phyloP scores from a whole-genome alignment of 2,329 filamentous ascomycete species.

The Tolypocladium tundrense region DNA sequence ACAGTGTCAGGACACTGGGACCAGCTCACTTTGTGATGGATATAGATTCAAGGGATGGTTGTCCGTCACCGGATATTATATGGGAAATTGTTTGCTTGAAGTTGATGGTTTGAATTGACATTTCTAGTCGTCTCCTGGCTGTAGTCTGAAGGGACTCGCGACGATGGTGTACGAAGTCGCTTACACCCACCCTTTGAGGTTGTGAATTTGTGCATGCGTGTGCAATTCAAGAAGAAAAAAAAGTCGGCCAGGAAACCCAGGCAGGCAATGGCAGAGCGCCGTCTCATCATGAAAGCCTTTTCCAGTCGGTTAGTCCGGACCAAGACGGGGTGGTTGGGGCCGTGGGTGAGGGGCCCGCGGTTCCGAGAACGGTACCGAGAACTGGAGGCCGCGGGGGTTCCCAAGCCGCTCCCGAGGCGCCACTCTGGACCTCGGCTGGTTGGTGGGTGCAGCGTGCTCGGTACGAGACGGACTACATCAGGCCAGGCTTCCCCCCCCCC shows the following conservation, averaged over 20 bases:
- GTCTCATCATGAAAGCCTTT: not conserved
- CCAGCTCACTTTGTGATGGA: conserved; percentile 17
- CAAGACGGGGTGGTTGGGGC: not conserved
- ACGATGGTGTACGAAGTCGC: no score
- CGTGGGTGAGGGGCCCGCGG: not conserved
- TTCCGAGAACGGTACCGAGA: not conserved
- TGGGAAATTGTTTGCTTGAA: conserved; percentile 3
- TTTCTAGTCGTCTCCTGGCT: not conserved
- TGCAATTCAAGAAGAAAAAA: not conserved
- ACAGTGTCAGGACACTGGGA: conserved; percentile 12
- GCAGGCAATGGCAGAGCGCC: not conserved
- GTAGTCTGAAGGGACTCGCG: not conserved
- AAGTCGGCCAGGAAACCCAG: no score
- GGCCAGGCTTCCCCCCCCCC: not conserved
- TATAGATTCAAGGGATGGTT: conserved; percentile 28
- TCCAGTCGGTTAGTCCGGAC: not conserved
- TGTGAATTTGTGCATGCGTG: not conserved
- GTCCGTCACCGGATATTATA: conserved; percentile 29
- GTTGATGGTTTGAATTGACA: conserved; percentile 1
- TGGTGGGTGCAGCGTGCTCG: not conserved
- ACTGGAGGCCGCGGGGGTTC: not conserved
- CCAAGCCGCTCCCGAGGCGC: not conserved
- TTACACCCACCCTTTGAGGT: not conserved
- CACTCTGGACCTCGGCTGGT: not conserved
- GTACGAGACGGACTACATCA: not conserved